Base-by-base conservation (phyloP, 768 basidiomycete genomes). In the Mycena crocata region DNA sequence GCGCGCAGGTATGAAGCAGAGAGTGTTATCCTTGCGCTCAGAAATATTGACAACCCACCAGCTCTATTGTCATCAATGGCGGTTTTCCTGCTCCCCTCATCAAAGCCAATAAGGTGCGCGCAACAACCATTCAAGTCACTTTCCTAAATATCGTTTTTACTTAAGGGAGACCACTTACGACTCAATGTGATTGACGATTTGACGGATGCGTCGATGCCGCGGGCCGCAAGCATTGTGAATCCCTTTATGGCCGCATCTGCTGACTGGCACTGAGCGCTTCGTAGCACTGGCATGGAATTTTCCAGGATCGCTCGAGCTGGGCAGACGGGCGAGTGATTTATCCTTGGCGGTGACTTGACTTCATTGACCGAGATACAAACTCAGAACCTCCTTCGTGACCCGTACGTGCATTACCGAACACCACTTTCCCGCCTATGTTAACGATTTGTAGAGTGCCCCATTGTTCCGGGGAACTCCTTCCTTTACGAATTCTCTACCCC, bases 401-500 rank as follows among this genome's bases (percentile, higher is more conserved):
- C 59, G 59, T 61, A 17, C 21, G 48, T 51, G 21, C n/a, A 12
- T 17, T n/a, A 21, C 49, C 17, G 49, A 32, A 21, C 49, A 37
- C 10, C 37, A 9, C 9, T 37, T 14, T 9, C 6, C 40, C 40
- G 5, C 15, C n/a, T 21, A 32, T 50, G 17, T 7, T 19, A n/a
- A 30, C 15, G 34, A 21, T 1, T 32, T 14, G 7, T 24, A 62
- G 60, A 80, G 56, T 80, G 79, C 34, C 79, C 79, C 6, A 73
- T 80, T 30, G 67, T 72, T 15, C 72, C 79, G 21, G 46, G 60
- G 0, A 45, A 77, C 50, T 69, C 73, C 5, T 80, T 77, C 69
- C 39, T 74, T n/a, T 77, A 81, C 64, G 32, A 70, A 17, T 76
- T 81, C 50, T 54, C 67, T 12, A 61, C 63, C 9, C 67, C 67